These are phyloP conservation scores for Ophiostoma quercus DNA, from an alignment of 2,329 filamentous ascomycete species.

Conservation along the genomic window DNA sequence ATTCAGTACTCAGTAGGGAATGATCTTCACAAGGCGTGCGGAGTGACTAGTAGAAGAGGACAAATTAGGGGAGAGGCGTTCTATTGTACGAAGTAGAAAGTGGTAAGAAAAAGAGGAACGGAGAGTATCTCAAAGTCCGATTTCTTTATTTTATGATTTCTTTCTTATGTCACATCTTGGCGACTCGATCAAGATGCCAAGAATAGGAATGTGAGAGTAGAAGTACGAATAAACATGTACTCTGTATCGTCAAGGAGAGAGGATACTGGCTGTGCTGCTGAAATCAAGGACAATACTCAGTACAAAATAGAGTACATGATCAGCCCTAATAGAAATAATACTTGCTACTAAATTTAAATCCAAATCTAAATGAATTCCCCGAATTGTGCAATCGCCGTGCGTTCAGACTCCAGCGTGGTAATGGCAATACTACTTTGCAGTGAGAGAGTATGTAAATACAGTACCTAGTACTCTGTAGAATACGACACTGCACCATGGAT, in stretches of 20 bases:
- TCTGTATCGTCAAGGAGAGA: too few species aligned
- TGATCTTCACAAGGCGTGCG: conserved; percentile 8
- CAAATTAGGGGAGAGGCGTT: not conserved
- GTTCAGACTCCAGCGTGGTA: not conserved
- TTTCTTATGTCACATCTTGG: too few species aligned
- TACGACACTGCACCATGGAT: not conserved
- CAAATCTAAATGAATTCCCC: not conserved
- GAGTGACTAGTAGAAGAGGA: not conserved
- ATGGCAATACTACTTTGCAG: not conserved
- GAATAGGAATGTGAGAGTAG: not conserved
- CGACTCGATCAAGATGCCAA: not conserved
- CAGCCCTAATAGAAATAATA: not conserved
- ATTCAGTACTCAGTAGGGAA: not conserved
- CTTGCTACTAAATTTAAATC: not conserved
- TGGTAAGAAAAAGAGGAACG: not conserved
- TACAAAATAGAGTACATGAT: not conserved
- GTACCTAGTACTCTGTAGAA: not conserved
- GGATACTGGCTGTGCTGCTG: too few species aligned
- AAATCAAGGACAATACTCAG: too few species aligned
- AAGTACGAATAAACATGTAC: too few species aligned
- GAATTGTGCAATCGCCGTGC: conserved; percentile 4
- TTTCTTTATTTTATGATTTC: not conserved
- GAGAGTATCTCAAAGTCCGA: conserved; percentile 4
- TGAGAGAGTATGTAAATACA: too few species aligned
- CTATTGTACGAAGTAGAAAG: too few species aligned